phyloP scores from a whole-genome alignment of 2,329 filamentous ascomycete species.

The Trichoderma sp. region DNA sequence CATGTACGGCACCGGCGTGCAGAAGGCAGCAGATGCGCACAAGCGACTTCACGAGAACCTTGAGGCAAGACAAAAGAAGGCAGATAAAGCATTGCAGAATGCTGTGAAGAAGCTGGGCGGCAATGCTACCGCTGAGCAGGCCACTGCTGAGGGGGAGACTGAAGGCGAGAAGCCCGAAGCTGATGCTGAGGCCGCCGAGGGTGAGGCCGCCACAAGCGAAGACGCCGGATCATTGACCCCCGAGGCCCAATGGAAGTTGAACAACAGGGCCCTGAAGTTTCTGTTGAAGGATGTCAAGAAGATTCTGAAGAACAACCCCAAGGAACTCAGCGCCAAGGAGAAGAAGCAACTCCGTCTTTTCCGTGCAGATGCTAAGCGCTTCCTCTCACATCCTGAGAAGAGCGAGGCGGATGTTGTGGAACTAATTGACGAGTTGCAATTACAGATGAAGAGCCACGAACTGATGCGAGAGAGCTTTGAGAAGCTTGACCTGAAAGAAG shows the following conservation, averaged over 20 bases:
- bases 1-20: slow-evolving; percentile 78
- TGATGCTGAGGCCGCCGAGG: slow-evolving; percentile 23
- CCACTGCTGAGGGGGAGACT: slow-evolving; percentile 12
- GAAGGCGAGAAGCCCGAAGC: slow-evolving; percentile 23
- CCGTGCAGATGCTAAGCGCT: slow-evolving; percentile 60
- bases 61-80: slow-evolving; percentile 29
- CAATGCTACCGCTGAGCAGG: slow-evolving; percentile 21
- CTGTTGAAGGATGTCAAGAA: slow-evolving; percentile 36
- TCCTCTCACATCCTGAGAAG: slow-evolving; percentile 47
- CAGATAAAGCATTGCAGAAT: slow-evolving; percentile 27
- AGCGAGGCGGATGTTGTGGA: slow-evolving; percentile 31
- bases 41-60: slow-evolving; percentile 29
- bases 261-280: slow-evolving; percentile 29
- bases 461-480: slow-evolving; percentile 33
- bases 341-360: slow-evolving; percentile 77
- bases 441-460: slow-evolving; percentile 36
- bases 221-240: slow-evolving; percentile 24
- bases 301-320: slow-evolving; percentile 44
- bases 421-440: slow-evolving; percentile 34
- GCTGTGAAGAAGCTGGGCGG: slow-evolving; percentile 22
- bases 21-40: slow-evolving; percentile 50
- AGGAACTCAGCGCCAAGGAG: slow-evolving; percentile 62
- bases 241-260: slow-evolving; percentile 29
- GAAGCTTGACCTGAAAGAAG: slow-evolving; percentile 29
- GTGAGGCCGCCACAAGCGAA: slow-evolving; percentile 26